A percentile compares a stretch with the other conserved stretches of the same genome.
phyloP scores from a whole-genome alignment of 768 basidiomycete species.

The Panaeolus papilionaceus region DNA sequence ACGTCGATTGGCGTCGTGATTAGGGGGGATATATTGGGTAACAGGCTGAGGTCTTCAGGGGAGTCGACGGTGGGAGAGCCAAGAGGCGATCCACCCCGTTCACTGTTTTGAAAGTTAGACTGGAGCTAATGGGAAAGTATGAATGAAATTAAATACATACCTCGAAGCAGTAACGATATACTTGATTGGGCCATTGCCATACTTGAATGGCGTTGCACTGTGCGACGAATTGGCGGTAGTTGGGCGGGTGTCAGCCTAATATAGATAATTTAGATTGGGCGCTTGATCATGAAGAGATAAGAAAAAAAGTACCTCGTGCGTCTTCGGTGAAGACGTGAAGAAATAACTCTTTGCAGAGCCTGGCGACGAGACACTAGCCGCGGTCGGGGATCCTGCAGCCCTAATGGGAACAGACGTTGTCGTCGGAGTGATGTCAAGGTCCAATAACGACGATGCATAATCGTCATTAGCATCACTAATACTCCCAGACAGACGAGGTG shows the following conservation, averaged over 20 bases:
- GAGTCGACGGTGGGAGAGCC: conserved; percentile 41
- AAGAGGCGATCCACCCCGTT: conserved; percentile 24
- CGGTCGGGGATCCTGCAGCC: not conserved
- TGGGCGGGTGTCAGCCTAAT: conserved; percentile 31
- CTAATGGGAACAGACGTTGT: not conserved
- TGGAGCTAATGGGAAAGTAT: no score
- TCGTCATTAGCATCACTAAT: not conserved
- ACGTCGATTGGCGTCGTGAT: conserved; percentile 39
- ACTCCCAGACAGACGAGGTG: not conserved
- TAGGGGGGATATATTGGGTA: conserved; percentile 42
- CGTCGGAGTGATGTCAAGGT: not conserved
- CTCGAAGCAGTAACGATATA: conserved; percentile 34
- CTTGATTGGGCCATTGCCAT: not conserved
- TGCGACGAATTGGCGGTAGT: conserved; percentile 29
- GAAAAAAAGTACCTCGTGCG: not conserved
- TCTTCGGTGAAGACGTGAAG: not conserved
- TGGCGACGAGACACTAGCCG: not conserved
- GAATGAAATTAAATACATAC: conserved; percentile 17
- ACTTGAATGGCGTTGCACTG: no score
- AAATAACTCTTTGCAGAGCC: not conserved
- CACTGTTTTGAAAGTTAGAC: conserved; percentile 19
- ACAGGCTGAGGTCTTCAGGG: conserved; percentile 38
- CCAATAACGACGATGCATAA: not conserved
- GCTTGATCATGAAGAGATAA: not conserved
- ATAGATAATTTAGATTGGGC: not conserved